phyloP scores from a whole-genome alignment of 2,329 filamentous ascomycete species.

The Bretziella fagacearum region DNA sequence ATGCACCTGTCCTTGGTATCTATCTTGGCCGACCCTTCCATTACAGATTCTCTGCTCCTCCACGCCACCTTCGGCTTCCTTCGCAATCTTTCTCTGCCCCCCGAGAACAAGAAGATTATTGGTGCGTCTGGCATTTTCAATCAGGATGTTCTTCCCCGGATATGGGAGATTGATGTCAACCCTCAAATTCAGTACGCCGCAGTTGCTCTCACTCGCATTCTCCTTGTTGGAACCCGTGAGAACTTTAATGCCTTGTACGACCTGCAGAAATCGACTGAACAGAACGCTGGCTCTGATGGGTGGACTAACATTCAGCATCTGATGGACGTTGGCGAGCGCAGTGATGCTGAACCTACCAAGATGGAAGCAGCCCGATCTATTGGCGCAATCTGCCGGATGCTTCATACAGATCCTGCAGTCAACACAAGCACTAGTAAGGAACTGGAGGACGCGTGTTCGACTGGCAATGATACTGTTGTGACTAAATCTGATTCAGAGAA shows the following conservation, averaged over 20 bases:
- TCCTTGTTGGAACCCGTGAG: constrained; percentile 33
- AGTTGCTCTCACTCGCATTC: constrained; percentile 38
- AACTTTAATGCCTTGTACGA: constrained; percentile 36
- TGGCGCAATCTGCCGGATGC: constrained; percentile 34
- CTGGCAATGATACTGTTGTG: background rate
- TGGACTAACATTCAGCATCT: constrained; percentile 20
- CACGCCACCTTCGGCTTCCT: constrained; percentile 43
- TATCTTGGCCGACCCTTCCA: constrained; percentile 27
- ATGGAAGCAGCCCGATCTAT: constrained; percentile 41
- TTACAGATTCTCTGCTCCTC: constrained; percentile 33
- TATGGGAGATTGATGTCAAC: constrained; percentile 36
- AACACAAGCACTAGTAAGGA: constrained; percentile 5
- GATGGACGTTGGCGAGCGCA: constrained; percentile 23
- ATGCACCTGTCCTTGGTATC: constrained; percentile 29
- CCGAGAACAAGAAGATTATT: constrained; percentile 35
- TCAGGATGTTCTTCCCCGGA: constrained; percentile 29
- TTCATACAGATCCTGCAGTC: constrained; percentile 29
- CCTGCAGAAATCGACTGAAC: constrained; percentile 23
- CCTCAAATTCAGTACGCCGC: constrained; percentile 44
- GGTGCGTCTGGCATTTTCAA: constrained; percentile 30
- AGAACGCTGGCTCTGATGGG: constrained; percentile 11
- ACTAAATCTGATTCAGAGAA: background rate
- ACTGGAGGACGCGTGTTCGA: constrained; percentile 11
- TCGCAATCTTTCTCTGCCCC: constrained; percentile 46
- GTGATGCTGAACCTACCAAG: constrained; percentile 34